phyloP scores from a whole-genome alignment of 2,329 filamentous ascomycete species.

The Aspergillus alliaceus region DNA sequence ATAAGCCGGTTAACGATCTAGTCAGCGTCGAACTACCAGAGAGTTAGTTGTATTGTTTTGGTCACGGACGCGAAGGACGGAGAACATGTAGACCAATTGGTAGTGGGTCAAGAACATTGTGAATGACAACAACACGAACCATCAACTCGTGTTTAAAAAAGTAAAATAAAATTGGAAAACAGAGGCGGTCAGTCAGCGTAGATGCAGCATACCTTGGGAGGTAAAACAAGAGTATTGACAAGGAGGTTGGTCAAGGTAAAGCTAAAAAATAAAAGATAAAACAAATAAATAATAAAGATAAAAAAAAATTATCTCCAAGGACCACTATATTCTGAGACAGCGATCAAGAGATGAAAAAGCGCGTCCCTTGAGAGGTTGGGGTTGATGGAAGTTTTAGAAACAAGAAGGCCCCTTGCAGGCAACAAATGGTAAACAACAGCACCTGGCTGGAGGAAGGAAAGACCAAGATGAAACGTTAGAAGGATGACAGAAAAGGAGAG shows the following conservation, averaged over 20 bases:
- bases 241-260: conserved; percentile 7
- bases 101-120: conserved; percentile 7
- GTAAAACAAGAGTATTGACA: conserved; percentile 14
- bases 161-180: conserved; percentile 4
- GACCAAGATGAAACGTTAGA: conserved; percentile 21
- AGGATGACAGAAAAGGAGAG: conserved; percentile 13
- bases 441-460: conserved; percentile 25
- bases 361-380: conserved; percentile 15
- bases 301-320: conserved; percentile 1
- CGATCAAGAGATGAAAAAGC: conserved; percentile 10
- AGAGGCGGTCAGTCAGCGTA: not conserved
- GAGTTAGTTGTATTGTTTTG: conserved; percentile 7
- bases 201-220: conserved; percentile 8
- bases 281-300: not conserved
- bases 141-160: not conserved
- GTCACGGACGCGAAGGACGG: not conserved
- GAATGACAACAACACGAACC: conserved; percentile 9
- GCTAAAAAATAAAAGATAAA: not conserved
- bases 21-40: conserved; percentile 3
- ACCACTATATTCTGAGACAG: conserved; percentile 11
- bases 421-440: conserved; percentile 25
- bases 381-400: conserved; percentile 15
- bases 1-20: not conserved
- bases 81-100: conserved; percentile 9
- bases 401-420: conserved; percentile 19